phyloP scores from a whole-genome alignment of 2,329 filamentous ascomycete genomes.

The Fusarium solani-melongenae region DNA sequence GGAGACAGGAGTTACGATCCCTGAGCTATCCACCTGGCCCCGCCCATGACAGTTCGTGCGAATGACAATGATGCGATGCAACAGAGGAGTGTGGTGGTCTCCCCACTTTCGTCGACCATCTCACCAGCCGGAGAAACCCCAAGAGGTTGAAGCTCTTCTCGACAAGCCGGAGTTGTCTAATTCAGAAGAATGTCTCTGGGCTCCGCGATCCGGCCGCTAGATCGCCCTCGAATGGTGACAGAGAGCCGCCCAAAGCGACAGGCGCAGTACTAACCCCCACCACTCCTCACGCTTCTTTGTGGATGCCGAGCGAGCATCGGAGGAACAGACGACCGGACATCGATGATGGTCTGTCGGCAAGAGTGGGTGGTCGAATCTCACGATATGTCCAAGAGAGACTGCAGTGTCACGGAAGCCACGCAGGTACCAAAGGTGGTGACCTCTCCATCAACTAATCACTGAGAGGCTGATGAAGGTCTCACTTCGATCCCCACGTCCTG shows the following conservation, averaged over 20 bases:
- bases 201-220: constrained; percentile 15
- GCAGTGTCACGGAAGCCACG: constrained; percentile 40
- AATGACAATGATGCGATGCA: constrained; percentile 20
- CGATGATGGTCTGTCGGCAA: constrained; percentile 5
- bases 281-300: constrained; percentile 4
- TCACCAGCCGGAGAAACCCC: constrained; percentile 8
- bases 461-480: constrained; percentile 16
- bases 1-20: constrained; percentile 10
- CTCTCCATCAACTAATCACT: constrained; percentile 4
- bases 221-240: constrained; percentile 9
- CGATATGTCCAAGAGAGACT: constrained; percentile 18
- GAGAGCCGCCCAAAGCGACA: constrained; percentile 43
- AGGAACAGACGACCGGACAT: constrained; percentile 18
- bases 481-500: constrained; percentile 20
- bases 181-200: constrained; percentile 4
- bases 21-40: constrained; percentile 6
- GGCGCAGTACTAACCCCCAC: constrained; percentile 12
- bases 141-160: constrained; percentile 2
- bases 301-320: constrained; percentile 24
- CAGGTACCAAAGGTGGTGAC: constrained; percentile 38
- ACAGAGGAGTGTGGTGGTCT: background rate
- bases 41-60: constrained; percentile 22
- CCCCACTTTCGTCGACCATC: constrained; percentile 2
- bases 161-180: background rate
- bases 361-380: constrained; percentile 4